Percentiles rank a stretch among this genome's conserved stretches.
Conservation (phyloP, 345 rosid genomes). For the Citrus inodora region DNA sequence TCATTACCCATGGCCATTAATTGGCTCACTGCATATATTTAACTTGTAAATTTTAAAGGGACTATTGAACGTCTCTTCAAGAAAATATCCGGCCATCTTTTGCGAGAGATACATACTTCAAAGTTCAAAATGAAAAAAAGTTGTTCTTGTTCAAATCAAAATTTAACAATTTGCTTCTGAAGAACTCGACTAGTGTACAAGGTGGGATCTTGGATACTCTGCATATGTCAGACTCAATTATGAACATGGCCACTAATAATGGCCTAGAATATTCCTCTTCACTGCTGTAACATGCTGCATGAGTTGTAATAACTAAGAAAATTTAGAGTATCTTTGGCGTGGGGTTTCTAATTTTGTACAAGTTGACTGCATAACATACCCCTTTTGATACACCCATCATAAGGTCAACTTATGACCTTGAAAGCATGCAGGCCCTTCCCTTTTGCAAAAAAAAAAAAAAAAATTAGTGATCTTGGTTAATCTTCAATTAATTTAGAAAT, state of each 20-base stretch:
- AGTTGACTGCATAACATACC: constrained; percentile 18
- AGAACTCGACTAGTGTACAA: neutral
- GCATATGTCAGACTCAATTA: constrained; percentile 3
- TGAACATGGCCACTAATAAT: constrained; percentile 22
- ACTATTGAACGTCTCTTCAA: neutral
- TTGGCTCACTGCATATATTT: neutral
- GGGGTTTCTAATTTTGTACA: neutral
- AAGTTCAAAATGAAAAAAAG: neutral
- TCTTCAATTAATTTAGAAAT: neutral
- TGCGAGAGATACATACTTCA: neutral
- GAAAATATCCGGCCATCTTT: neutral
- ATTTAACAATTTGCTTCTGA: neutral
- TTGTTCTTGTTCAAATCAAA: neutral
- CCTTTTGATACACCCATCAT: constrained; percentile 1
- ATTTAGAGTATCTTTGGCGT: neutral
- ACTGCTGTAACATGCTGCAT: neutral
- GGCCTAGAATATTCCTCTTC: constrained; percentile 18
- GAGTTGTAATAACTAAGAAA: neutral
- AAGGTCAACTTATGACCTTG: neutral
- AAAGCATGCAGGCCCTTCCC: neutral
- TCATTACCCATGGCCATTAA: neutral
- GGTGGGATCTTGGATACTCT: constrained; percentile 3
- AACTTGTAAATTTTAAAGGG: neutral
- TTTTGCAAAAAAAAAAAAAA: neutral
- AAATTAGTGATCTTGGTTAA: neutral